Evolutionary conservation across 495 filamentous ascomycete genomes (phyloP), one percentile per base, ranked within the genome.

Genomic region (Niebla homalea): DNA sequence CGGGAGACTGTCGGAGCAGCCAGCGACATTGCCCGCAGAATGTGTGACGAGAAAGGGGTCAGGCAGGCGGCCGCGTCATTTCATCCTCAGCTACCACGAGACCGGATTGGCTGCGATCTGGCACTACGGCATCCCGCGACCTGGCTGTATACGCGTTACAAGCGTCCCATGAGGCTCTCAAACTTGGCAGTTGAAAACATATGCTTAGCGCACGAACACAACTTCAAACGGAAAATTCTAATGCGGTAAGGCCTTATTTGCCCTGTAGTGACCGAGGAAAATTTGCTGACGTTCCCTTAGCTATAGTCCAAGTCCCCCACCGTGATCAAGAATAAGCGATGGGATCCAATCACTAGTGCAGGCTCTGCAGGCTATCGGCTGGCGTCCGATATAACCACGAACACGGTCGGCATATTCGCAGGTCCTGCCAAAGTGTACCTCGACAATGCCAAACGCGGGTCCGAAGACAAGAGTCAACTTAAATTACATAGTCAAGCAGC

Each of bases 61-160:
- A 70, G 77, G 37, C 66, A 74, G 20, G 83, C 78, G 8, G 80
- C 75, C 0, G 70, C 75, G 52, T 75, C 70, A 48, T 88, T 90
- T 52, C 82, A 88, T 57, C 69, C 73, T 18, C 75, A 80, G 46
- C 63, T 89, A 3, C 63, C 81, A 29, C 56, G 76, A 2, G 72
- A 81, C 19, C 55, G 59, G 10, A 46, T 89, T 43, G 67, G 75
- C 46, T 89, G 85, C 60, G 63, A 69, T 0, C 58, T 87, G 8
- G 74, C 75, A 21, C 83, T 80, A 1, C 67, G 67, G 43, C 72
- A 76, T 5, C 72, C 75, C 14, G 85, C 84, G 2, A 76, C 78
- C 0, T 89, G 84, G 81, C 67, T 76, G 23, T 57, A 85, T 2
- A 76, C 74, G 50, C 71, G 76, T 15, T 78, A 74, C 0, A 60